Conservation (phyloP, 192 early-diverging fungal genomes). For the Coemansia sp. region DNA sequence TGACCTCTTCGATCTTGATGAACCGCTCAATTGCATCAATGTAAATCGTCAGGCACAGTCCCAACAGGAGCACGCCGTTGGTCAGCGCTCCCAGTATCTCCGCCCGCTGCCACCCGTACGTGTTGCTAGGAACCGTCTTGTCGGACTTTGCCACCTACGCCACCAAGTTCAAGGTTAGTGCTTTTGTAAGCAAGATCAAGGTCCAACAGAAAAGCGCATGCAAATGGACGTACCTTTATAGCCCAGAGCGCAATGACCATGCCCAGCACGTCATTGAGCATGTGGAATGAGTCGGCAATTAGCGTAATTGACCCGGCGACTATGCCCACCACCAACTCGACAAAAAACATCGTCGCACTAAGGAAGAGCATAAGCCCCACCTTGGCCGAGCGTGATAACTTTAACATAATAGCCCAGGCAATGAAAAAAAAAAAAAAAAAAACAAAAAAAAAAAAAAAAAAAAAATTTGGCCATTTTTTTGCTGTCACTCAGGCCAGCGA, state of each 20-base stretch:
- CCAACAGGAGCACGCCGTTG: slow-evolving; percentile 87
- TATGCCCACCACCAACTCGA: slow-evolving; percentile 80
- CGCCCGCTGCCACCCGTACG: slow-evolving; percentile 89
- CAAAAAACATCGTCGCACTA: slow-evolving; percentile 70
- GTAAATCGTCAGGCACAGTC: slow-evolving; percentile 87
- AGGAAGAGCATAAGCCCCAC: slow-evolving; percentile 63
- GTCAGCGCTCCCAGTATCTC: slow-evolving; percentile 91
- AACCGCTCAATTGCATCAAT: slow-evolving; percentile 86
- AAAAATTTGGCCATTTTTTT: too few species aligned
- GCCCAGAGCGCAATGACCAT: slow-evolving; percentile 82
- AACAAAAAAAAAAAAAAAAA: not conserved
- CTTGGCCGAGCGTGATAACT: slow-evolving; percentile 55
- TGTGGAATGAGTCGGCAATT: slow-evolving; percentile 91
- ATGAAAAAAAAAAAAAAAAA: slow-evolving; percentile 6
- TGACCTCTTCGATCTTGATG: slow-evolving; percentile 65
- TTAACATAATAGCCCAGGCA: slow-evolving; percentile 3
- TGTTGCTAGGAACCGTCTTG: slow-evolving; percentile 61
- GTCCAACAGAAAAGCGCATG: not conserved
- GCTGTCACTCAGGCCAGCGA: too few species aligned
- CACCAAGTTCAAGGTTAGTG: not conserved
- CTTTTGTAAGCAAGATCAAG: not conserved
- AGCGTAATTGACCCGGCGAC: slow-evolving; percentile 74
- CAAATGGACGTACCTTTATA: slow-evolving; percentile 51
- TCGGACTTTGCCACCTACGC: slow-evolving; percentile 60
- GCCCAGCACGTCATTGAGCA: slow-evolving; percentile 80